A percentile compares a stretch with the other conserved stretches of the same genome.
Evolutionary conservation across 345 rosid genomes (phyloP).

Genomic region (Boechera divaricarpa): DNA sequence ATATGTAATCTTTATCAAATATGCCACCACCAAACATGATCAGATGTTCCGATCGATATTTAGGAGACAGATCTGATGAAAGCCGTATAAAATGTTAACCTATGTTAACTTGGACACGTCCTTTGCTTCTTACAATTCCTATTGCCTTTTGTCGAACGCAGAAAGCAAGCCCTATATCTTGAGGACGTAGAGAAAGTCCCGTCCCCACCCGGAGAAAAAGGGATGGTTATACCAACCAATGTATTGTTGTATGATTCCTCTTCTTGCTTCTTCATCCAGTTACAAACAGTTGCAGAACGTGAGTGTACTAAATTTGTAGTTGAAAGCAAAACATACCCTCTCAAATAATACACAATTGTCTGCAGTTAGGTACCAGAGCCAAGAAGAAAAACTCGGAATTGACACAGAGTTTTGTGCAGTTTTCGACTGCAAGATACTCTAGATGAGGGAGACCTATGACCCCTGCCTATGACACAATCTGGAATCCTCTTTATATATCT

Average conservation of each 20-base stretch:
- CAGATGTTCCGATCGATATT: no score
- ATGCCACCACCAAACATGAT: no score
- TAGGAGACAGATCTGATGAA: no score
- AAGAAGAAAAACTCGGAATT: not conserved
- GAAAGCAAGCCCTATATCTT: conserved; percentile 5
- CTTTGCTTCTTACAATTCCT: no score
- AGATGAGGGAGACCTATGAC: not conserved
- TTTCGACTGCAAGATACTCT: not conserved
- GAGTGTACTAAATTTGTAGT: no score
- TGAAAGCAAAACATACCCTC: not conserved
- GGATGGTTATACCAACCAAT: no score
- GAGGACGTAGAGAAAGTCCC: conserved; percentile 9
- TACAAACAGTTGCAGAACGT: no score
- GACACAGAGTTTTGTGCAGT: not conserved
- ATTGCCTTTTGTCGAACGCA: not conserved
- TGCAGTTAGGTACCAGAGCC: not conserved
- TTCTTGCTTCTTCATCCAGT: no score
- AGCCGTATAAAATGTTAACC: no score
- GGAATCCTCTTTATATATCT: conserved; percentile 18
- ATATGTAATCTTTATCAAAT: no score
- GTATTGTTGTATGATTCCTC: conserved; percentile 9
- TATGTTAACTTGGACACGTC: no score
- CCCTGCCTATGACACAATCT: not conserved
- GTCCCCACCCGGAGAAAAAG: no score
- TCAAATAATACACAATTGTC: not conserved